Conservation (phyloP, 1,284 basidiomycete species). For the Trichosporon sp. region DNA sequence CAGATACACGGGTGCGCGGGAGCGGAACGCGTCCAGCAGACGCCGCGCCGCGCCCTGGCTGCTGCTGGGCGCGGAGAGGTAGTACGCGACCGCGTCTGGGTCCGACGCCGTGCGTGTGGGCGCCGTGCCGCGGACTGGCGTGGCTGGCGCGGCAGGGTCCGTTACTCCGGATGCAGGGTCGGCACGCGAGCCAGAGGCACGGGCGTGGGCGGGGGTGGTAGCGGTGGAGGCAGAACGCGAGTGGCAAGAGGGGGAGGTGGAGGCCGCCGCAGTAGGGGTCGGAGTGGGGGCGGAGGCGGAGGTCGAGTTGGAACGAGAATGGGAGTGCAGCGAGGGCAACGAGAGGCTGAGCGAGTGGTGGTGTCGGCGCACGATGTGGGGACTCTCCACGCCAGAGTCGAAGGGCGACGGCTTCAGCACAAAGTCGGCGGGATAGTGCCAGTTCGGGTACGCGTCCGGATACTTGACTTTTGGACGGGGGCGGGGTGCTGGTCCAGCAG, state of each 20-base stretch:
- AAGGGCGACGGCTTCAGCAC: constrained; percentile 8
- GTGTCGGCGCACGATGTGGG: background rate
- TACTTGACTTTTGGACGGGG: background rate
- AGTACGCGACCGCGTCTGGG: constrained; percentile 12
- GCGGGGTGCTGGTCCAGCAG: background rate
- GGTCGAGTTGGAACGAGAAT: background rate
- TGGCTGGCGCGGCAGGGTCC: background rate
- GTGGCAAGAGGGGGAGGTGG: background rate
- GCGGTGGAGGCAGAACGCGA: background rate
- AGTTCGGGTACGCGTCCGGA: constrained; percentile 3
- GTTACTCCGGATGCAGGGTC: too few relatives aligned
- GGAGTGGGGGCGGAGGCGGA: background rate
- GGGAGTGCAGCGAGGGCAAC: background rate
- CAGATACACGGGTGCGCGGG: constrained; percentile 3
- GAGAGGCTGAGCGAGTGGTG: background rate
- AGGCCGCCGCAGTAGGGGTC: background rate
- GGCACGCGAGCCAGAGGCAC: constrained; percentile 1
- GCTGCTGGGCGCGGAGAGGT: constrained; percentile 4
- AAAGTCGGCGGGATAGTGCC: constrained; percentile 16
- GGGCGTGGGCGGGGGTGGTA: background rate
- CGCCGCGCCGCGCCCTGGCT: background rate
- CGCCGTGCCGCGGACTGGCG: too few relatives aligned
- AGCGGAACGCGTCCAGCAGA: background rate
- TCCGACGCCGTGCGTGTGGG: background rate
- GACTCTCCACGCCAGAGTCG: background rate